phyloP scores from a whole-genome alignment of 1,139 yeast species.

The Taphrina communis region DNA sequence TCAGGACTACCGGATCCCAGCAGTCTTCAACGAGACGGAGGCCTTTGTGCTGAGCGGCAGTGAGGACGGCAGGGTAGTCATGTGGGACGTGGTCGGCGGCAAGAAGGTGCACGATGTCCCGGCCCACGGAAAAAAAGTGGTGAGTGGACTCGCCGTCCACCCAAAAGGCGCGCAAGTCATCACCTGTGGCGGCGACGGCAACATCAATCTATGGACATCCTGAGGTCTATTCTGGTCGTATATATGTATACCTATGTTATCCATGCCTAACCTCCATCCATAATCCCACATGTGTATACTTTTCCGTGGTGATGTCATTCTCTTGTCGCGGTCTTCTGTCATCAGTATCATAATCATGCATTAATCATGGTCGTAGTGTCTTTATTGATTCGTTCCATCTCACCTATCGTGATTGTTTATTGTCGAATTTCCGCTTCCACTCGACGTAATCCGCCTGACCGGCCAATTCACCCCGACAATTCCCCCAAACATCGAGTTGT shows the following conservation, averaged over 20 bases:
- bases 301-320: too few species aligned
- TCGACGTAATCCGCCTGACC: constrained; percentile 26
- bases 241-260: background rate
- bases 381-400: background rate
- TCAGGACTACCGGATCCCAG: constrained; percentile 48
- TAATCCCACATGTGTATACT: too few species aligned
- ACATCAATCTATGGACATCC: constrained; percentile 38
- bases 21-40: constrained; percentile 58
- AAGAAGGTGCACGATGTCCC: constrained; percentile 46
- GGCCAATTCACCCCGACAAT: constrained; percentile 23
- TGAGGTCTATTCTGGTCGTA: background rate
- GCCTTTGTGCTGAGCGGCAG: constrained; percentile 80
- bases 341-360: background rate
- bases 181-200: constrained; percentile 46
- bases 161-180: constrained; percentile 45
- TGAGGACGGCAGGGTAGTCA: constrained; percentile 84
- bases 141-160: constrained; percentile 45
- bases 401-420: background rate
- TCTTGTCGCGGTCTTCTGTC: too few species aligned
- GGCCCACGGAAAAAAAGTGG: constrained; percentile 42
- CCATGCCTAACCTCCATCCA: background rate
- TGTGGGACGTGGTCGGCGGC: constrained; percentile 85
- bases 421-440: constrained; percentile 25
- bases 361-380: background rate
- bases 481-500: constrained; percentile 65